Evolutionary conservation across 2,329 filamentous ascomycete genomes (phyloP), one percentile per base, ranked within the genome.

Genomic region (Ophiostoma piceae): DNA sequence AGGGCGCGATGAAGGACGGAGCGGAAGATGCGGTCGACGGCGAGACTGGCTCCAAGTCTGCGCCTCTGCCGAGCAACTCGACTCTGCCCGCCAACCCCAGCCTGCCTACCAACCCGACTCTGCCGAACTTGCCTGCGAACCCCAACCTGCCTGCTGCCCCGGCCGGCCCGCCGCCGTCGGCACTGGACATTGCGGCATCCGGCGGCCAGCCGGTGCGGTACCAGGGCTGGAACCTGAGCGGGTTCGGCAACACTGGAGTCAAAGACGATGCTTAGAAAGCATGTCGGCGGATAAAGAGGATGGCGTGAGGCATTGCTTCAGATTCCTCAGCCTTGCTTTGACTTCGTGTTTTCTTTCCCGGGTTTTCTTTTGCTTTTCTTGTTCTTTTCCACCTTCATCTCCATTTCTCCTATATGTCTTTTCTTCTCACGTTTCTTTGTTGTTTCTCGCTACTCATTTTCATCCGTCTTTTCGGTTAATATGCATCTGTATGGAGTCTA

Each of bases 1-100:
- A 84, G 76, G 85, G 85, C n/a, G 76, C 85, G 67, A 81, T 87
- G 77, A 77, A 79, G 68, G 74, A 73, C n/a, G 78, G 69, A 8
- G 35, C 8, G 35, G 35, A 35, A 8, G 35, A 35, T 35, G 35
- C 8, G 1, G 35, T 35, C 8, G 35, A 35, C 4, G 35, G 35
- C 35, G 35, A 35, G 35, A 35, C 35, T 35, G 35, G 35, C 35
- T 6, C 35, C 39, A 66, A 66, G 65, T 66, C 62, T 37, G 62
- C 62, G n/a, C 7, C 43, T 29, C 29, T 62, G 57, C 57, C 57
- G 16, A 16, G 11, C 8, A 29, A 16, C n/a, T 26, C 57, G 5
- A 35, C 12, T 16, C 57, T 14, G 29, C 57, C 57, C 14, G 9
- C 8, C 51, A 26, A 19, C 11, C 67, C 72, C 2, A 67, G 26